Conservation (phyloP, 768 basidiomycete genomes). For the Pleurotus sapidus region DNA sequence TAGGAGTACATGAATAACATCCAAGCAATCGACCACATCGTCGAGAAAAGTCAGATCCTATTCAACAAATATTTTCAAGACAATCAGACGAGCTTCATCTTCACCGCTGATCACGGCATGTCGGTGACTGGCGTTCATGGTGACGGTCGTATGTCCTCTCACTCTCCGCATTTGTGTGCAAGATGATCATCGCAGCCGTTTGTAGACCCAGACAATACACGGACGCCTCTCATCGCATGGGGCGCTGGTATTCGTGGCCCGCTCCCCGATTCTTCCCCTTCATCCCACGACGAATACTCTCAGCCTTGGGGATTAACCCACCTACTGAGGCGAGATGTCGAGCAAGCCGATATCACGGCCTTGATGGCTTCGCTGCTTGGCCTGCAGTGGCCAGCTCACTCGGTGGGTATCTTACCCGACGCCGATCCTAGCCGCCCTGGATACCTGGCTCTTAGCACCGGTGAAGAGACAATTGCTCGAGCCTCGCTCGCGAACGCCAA, state of each 20-base stretch:
- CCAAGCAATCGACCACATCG: constrained; percentile 72
- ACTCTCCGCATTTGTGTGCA: not conserved
- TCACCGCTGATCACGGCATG: constrained; percentile 92
- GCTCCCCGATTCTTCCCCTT: constrained; percentile 46
- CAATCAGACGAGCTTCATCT: constrained; percentile 69
- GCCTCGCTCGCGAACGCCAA: constrained; percentile 64
- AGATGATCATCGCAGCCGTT: not conserved
- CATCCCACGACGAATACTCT: constrained; percentile 74
- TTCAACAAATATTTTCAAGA: constrained; percentile 65
- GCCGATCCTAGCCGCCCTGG: constrained; percentile 59
- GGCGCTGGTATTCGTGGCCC: constrained; percentile 71
- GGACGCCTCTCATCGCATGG: constrained; percentile 83
- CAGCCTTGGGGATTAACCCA: constrained; percentile 56
- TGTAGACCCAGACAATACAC: constrained; percentile 81
- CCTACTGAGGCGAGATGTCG: constrained; percentile 67
- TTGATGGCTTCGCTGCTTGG: constrained; percentile 78
- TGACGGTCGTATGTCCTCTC: constrained; percentile 61
- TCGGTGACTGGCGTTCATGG: constrained; percentile 85
- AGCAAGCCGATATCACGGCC: constrained; percentile 79
- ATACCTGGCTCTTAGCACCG: constrained; percentile 45
- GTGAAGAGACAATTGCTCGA: constrained; percentile 48
- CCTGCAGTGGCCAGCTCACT: constrained; percentile 77
- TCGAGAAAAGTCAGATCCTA: constrained; percentile 59
- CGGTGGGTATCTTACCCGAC: constrained; percentile 79
- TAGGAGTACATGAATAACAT: constrained; percentile 89